Base-by-base conservation (phyloP, 305 asterid genomes). In the Striga hermonthica region DNA sequence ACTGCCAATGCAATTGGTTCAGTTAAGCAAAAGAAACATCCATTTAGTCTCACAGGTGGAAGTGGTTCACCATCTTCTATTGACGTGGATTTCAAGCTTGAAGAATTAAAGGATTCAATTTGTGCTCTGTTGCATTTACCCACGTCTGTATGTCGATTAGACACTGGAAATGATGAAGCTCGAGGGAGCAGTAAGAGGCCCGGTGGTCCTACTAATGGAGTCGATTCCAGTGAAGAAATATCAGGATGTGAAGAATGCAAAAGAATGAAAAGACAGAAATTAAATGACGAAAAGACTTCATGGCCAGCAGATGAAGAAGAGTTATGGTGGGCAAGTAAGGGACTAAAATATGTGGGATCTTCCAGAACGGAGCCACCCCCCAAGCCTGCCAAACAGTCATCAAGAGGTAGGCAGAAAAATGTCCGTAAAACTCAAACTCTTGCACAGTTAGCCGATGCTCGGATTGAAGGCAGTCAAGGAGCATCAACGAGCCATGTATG, bases 381-480 rank as follows among this genome's bases (percentile, higher is more conserved):
- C 61, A 94, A 94, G 88, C 94, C 91, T 53, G 74, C 81, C 69
- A 94, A 91, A 83, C 95, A 80, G 75, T 78, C 84, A 16, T 74
- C 95, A 48, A 91, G 94, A 75, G 90, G 91, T 69, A 79, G 98
- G 84, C 96, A 84, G 76, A 94, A 94, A 74, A 72, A 84, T 80
- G 98, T 78, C 56, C 90, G 97, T 48, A 94, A 94, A 83, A 94
- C 95, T 50, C 96, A 84, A 62, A 91, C 94, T 76, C 98, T 94
- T 74, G 95, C 98, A 34, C 98, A 94, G 61, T 80, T 94, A 73
- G 97, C 96, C 65, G 87, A 93, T 75, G 88, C 97, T 58, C 90
- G 99, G 71, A 89, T 94, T 79, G 99, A 91, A 78, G 86, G 97
- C 75, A 94, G 99, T 74, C 98, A 88, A 73, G 98, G 99, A 69